Evolutionary conservation across 495 filamentous ascomycete species (phyloP).

Genomic region (Penicillium turbatum): DNA sequence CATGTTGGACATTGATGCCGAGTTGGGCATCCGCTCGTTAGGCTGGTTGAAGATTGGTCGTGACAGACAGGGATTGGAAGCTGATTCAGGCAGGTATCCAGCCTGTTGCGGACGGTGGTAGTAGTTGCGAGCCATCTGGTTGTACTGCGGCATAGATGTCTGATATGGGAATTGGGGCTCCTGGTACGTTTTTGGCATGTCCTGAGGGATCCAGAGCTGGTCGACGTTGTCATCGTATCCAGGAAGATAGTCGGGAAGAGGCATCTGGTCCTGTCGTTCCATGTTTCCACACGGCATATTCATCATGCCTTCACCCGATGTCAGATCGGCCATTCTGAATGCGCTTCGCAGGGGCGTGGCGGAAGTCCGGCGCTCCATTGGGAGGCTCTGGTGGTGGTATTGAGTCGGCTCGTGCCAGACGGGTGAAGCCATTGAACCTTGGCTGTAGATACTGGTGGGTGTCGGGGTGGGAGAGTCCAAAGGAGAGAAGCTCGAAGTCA

Average conservation of each 20-base stretch:
- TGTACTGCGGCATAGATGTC: conserved; percentile 36
- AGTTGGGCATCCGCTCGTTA: conserved; percentile 35
- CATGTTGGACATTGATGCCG: conserved; percentile 45
- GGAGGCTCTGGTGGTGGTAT: conserved; percentile 30
- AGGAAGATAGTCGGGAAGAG: conserved; percentile 38
- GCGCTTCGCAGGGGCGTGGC: conserved; percentile 38
- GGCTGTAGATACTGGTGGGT: conserved; percentile 43
- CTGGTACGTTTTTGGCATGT: conserved; percentile 40
- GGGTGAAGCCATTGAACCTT: conserved; percentile 39
- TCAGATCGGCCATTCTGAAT: conserved; percentile 37
- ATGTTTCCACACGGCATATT: conserved; percentile 33
- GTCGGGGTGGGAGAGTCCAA: conserved; percentile 45
- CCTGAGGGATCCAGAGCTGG: conserved; percentile 40
- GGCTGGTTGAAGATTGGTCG: conserved; percentile 43
- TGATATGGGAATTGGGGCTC: conserved; percentile 34
- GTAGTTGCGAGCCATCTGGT: conserved; percentile 36
- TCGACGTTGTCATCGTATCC: conserved; percentile 45
- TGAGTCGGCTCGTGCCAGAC: conserved; percentile 38
- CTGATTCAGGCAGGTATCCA: conserved; percentile 39
- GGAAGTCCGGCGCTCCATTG: conserved; percentile 34
- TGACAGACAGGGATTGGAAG: conserved; percentile 42
- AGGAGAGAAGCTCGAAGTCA: conserved; percentile 44
- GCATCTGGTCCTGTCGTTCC: conserved; percentile 38
- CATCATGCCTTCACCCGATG: conserved; percentile 36
- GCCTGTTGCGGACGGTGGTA: conserved; percentile 36